Conservation (phyloP, 345 rosid species). For the Pelargonium nanum region DNA sequence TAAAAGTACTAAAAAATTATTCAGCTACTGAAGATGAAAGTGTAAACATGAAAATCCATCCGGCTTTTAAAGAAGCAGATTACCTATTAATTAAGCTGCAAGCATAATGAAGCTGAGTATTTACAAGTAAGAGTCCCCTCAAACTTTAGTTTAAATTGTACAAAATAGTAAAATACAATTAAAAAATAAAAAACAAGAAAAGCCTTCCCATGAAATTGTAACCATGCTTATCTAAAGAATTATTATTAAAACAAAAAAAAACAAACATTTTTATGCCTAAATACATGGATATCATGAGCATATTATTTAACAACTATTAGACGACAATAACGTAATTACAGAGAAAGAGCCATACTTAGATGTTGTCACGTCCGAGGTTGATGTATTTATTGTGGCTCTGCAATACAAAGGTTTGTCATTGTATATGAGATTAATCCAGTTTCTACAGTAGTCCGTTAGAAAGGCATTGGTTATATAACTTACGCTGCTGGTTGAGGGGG, state of each 20-base stretch:
- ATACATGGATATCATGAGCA: not conserved
- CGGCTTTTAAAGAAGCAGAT: too few relatives aligned
- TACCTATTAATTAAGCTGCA: too few relatives aligned
- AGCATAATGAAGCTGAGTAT: too few relatives aligned
- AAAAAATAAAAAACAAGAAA: not conserved
- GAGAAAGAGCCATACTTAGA: constrained; percentile 27
- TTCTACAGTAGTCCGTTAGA: constrained; percentile 3
- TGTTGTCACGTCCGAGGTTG: constrained; percentile 27
- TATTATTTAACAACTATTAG: not conserved
- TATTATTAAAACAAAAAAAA: too few relatives aligned
- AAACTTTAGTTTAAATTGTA: too few relatives aligned
- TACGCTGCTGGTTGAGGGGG: constrained; percentile 49
- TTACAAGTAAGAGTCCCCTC: too few relatives aligned
- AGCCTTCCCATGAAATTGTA: not conserved
- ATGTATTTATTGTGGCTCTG: constrained; percentile 24
- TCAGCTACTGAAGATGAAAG: too few relatives aligned
- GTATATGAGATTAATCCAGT: constrained; percentile 1
- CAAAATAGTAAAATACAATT: too few relatives aligned
- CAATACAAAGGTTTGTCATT: constrained; percentile 4
- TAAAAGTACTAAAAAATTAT: too few relatives aligned
- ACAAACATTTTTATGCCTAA: not conserved
- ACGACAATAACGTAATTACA: not conserved
- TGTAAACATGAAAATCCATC: too few relatives aligned
- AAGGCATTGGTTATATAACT: constrained; percentile 13
- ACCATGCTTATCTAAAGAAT: not conserved